Evolutionary conservation across 2,329 filamentous ascomycete species (phyloP), one percentile per base, ranked within the genome.

Genomic region (Aureobasidium uvarum): DNA sequence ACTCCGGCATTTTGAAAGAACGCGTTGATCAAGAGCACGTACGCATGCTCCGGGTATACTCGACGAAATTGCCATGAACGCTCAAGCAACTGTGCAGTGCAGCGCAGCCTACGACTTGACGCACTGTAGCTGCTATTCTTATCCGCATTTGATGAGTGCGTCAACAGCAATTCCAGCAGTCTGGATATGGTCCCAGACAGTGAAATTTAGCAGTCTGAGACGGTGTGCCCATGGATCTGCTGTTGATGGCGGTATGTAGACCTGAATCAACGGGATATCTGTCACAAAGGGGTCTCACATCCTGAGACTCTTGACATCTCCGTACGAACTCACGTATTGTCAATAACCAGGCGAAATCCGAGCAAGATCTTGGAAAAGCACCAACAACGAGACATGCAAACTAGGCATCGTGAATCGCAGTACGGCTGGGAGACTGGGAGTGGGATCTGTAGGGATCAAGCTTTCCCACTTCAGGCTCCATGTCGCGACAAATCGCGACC

Each of bases 101-200:
- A 55, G 50, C 31, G 50, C 60, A 55, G 28, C 28, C 41, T 55
- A 28, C 50, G 45, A 64, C 39, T 63, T 38, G 20, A 55, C 60
- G 60, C 46, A 54, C 38, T 64, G 60, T 54, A 33, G 31, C 60
- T 64, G 20, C 60, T 64, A 54, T 54, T 64, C 28, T 38, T 55
- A 28, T 55, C 50, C 36, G 59, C 46, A 36, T 62, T 18, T 28
- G 16, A 39, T 64, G 48, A 38, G 48, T 20, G 39, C 25, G 20
- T 31, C 20, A 16, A 52, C 36, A 52, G 20, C 38, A 54, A 4
- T 36, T 45, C 50, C 48, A 46, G 14, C n/a, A 36, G 14, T 6
- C 28, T 20, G 50, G 50, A 6, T 38, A 38, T 38, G 25, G 8
- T 55, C 39, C 28, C 41, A 41, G 46, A 55, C 50, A 54, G 36